A percentile compares a stretch with the other conserved stretches of the same genome.
Conservation (phyloP, 2,329 filamentous ascomycete genomes). For the Fusarium liriodendri region DNA sequence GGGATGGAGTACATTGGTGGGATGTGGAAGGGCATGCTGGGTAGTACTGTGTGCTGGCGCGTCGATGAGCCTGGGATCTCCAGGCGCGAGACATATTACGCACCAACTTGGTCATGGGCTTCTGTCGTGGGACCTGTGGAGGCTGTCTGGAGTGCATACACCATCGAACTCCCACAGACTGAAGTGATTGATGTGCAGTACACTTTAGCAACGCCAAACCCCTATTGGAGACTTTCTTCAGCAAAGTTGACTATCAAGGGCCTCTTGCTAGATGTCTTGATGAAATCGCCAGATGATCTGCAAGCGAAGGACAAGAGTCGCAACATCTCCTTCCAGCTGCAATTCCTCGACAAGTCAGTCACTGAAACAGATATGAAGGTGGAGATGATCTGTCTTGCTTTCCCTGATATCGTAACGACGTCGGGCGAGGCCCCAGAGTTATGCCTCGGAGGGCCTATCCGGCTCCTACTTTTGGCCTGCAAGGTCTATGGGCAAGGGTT, state of each 20-base stretch:
- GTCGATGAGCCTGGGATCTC: background rate
- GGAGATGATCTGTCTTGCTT: background rate
- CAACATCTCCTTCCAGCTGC: background rate
- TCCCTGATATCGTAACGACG: background rate
- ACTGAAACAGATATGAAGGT: background rate
- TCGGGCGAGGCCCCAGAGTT: background rate
- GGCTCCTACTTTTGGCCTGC: background rate
- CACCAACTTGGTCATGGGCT: background rate
- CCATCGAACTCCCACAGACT: background rate
- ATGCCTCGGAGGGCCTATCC: background rate
- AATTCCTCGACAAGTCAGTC: background rate
- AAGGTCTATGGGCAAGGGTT: background rate
- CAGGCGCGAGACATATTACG: background rate
- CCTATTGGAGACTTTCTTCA: background rate
- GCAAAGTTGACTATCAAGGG: background rate
- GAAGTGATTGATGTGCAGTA: background rate
- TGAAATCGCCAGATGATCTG: background rate
- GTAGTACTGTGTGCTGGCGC: background rate
- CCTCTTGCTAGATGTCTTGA: background rate
- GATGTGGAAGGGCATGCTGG: background rate
- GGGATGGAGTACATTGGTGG: background rate
- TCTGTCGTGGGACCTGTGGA: background rate
- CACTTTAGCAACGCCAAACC: background rate
- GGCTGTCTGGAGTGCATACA: background rate
- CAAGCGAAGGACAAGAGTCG: background rate